Conservation (phyloP, 495 filamentous ascomycete genomes). For the Parathielavia hyrcaniae region DNA sequence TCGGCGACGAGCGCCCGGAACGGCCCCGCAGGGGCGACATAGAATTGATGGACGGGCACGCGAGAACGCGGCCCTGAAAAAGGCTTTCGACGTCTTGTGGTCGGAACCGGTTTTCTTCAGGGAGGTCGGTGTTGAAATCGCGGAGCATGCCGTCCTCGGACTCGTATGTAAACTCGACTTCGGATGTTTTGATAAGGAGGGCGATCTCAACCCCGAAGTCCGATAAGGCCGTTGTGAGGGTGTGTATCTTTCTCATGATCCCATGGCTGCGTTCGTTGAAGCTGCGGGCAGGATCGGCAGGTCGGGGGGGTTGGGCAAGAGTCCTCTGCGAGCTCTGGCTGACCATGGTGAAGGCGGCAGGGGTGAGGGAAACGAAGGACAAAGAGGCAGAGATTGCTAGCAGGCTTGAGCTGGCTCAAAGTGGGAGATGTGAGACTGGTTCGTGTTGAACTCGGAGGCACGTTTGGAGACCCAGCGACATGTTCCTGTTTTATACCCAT, state of each 20-base stretch:
- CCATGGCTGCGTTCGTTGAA: slow-evolving; percentile 5
- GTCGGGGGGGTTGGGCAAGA: slow-evolving; percentile 3
- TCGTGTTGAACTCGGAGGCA: slow-evolving; percentile 3
- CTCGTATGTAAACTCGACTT: slow-evolving; percentile 5
- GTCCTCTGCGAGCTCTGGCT: slow-evolving; percentile 6
- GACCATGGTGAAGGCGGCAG: slow-evolving; percentile 1
- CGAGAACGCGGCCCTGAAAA: slow-evolving; percentile 3
- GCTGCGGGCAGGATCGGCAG: slow-evolving; percentile 2
- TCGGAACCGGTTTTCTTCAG: slow-evolving; percentile 6
- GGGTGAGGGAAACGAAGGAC: background rate
- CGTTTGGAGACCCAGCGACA: slow-evolving; percentile 5
- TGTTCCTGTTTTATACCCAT: slow-evolving; percentile 9
- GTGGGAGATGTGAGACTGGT: background rate
- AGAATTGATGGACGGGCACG: slow-evolving; percentile 2
- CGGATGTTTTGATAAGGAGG: slow-evolving; percentile 4
- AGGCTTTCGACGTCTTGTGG: slow-evolving; percentile 7
- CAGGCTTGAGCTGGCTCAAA: background rate
- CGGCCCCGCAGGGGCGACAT: background rate
- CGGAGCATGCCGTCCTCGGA: slow-evolving; percentile 3
- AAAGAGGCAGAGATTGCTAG: slow-evolving; percentile 7
- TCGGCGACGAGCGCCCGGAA: slow-evolving; percentile 6
- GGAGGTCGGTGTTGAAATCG: slow-evolving; percentile 3
- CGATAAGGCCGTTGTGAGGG: slow-evolving; percentile 5
- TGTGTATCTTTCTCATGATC: slow-evolving; percentile 4
- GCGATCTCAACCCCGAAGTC: slow-evolving; percentile 1